A percentile compares a stretch with the other conserved stretches of the same genome.
Evolutionary conservation across 129 eudicot species (phyloP).

Genomic region (Lonicera japonica): DNA sequence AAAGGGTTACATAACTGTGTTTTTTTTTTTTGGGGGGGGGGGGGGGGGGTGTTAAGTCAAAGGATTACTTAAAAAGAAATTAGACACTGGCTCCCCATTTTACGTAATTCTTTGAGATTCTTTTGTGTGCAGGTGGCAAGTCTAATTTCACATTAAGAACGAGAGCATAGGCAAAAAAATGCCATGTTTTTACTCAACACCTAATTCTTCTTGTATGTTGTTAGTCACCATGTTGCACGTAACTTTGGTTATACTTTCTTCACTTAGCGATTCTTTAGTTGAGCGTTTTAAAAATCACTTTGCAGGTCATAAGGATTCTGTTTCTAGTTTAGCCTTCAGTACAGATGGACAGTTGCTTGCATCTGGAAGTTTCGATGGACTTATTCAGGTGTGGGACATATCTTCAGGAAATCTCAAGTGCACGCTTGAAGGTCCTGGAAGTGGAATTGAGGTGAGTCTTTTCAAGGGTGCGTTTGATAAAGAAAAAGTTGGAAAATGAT

Average conservation of each 20-base stretch:
- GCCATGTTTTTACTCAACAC: background rate
- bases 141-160: too few relatives aligned
- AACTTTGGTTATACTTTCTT: background rate
- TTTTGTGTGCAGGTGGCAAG: too few relatives aligned
- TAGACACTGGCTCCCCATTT: too few relatives aligned
- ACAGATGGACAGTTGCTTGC: slow-evolving; percentile 84
- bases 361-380: slow-evolving; percentile 85
- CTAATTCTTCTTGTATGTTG: background rate
- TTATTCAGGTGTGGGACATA: slow-evolving; percentile 73
- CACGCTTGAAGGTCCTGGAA: slow-evolving; percentile 79
- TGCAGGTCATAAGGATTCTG: slow-evolving; percentile 81
- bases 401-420: slow-evolving; percentile 45
- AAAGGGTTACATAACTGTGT: too few relatives aligned
- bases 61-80: too few relatives aligned
- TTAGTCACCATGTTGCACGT: background rate
- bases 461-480: too few relatives aligned
- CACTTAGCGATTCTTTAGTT: too few relatives aligned
- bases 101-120: too few relatives aligned
- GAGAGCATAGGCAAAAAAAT: too few relatives aligned
- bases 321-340: slow-evolving; percentile 73
- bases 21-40: too few relatives aligned
- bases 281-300: background rate
- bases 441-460: slow-evolving; percentile 75
- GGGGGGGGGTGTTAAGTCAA: too few relatives aligned
- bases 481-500: too few relatives aligned